phyloP scores from a whole-genome alignment of 495 filamentous ascomycete species.

The Hypoxylon lenormandii region DNA sequence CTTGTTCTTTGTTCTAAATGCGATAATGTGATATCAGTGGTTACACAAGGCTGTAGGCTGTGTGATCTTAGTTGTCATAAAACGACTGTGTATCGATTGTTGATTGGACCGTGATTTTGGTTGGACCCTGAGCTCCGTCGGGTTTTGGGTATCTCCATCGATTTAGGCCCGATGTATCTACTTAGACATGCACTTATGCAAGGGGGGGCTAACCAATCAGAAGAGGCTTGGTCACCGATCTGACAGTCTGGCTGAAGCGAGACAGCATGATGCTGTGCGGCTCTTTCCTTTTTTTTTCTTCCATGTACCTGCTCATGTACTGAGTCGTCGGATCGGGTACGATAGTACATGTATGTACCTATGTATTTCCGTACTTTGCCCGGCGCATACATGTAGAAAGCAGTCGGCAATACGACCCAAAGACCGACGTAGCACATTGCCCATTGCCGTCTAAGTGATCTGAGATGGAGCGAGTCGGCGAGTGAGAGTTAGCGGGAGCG shows the following conservation, averaged over 20 bases:
- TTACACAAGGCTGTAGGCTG: neutral
- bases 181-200: neutral
- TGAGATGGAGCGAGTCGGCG: too few relatives aligned
- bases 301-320: neutral
- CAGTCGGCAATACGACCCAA: too few relatives aligned
- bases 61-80: neutral
- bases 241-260: neutral
- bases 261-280: neutral
- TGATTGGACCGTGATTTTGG: neutral
- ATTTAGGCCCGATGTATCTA: neutral
- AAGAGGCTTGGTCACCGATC: neutral
- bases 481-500: too few relatives aligned
- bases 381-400: too few relatives aligned
- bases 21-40: neutral
- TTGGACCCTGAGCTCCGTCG: neutral
- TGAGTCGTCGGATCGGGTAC: neutral
- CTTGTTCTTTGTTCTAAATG: neutral
- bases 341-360: neutral
- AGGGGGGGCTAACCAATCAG: neutral
- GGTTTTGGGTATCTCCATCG: conserved; percentile 1
- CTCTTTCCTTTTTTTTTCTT: neutral
- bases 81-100: neutral
- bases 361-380: neutral
- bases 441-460: too few relatives aligned
- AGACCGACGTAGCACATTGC: too few relatives aligned